A percentile compares a stretch with the other conserved stretches of the same genome.
Evolutionary conservation across 805 yeast genomes (phyloP).

Genomic region (Candida ponderosae): DNA sequence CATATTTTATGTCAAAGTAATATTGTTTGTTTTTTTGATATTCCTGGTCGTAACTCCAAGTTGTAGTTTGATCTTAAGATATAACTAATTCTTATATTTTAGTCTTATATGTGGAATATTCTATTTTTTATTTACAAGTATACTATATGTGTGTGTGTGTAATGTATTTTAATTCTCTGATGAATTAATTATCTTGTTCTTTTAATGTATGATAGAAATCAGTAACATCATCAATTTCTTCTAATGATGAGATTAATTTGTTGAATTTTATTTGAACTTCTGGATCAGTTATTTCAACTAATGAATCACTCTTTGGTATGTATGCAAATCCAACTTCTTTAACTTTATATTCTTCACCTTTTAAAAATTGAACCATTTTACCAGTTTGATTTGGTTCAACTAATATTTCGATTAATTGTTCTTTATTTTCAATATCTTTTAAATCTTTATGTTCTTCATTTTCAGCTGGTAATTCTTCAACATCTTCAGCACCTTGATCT

Average conservation of each 20-base stretch:
- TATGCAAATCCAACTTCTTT: slow-evolving; percentile 68
- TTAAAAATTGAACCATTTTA: slow-evolving; percentile 49
- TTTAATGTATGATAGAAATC: slow-evolving; percentile 67
- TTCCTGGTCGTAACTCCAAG: too few species aligned
- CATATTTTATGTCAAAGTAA: too few species aligned
- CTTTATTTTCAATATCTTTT: slow-evolving; percentile 15
- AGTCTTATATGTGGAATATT: too few species aligned
- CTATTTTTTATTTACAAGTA: too few species aligned
- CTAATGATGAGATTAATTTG: slow-evolving; percentile 54
- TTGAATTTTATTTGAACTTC: slow-evolving; percentile 44
- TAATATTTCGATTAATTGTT: slow-evolving; percentile 35
- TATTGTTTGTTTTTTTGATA: too few species aligned
- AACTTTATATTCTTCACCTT: slow-evolving; percentile 42
- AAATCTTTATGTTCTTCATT: slow-evolving; percentile 10
- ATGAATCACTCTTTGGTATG: slow-evolving; percentile 53
- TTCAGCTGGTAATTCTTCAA: slow-evolving; percentile 39
- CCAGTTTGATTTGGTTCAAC: slow-evolving; percentile 63
- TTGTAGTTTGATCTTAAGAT: too few species aligned
- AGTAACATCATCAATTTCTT: slow-evolving; percentile 78
- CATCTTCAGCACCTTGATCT: slow-evolving; percentile 77
- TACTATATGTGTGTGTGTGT: not conserved
- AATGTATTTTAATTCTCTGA: too few species aligned
- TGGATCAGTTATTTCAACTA: slow-evolving; percentile 44
- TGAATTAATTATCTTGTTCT: slow-evolving; percentile 13
- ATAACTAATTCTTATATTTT: too few species aligned